These are phyloP conservation scores for Blastobotrys parvus DNA, from an alignment of 805 yeast genomes.

Conservation along the genomic window DNA sequence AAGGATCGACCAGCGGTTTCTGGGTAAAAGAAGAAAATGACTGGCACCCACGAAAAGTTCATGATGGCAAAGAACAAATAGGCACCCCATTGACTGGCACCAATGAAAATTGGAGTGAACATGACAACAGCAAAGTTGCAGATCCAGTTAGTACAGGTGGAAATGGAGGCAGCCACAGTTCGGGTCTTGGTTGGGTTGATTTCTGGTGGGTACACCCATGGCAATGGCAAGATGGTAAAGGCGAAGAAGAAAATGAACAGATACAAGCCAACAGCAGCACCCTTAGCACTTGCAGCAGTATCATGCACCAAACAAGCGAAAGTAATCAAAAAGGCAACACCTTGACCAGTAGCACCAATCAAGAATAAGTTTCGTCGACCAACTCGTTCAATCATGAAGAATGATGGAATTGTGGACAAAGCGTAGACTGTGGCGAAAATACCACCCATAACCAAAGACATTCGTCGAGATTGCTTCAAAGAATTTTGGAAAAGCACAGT, in stretches of 20 bases:
- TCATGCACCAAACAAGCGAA: constrained; percentile 17
- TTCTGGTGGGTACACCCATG: constrained; percentile 22
- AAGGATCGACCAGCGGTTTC: constrained; percentile 70
- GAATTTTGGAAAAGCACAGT: constrained; percentile 18
- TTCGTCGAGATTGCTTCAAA: constrained; percentile 10
- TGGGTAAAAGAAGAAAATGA: constrained; percentile 61
- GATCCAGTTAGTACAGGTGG: constrained; percentile 61
- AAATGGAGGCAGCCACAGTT: constrained; percentile 43
- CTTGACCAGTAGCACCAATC: constrained; percentile 44
- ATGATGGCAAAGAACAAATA: constrained; percentile 62
- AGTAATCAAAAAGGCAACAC: constrained; percentile 23
- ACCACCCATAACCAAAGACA: constrained; percentile 19
- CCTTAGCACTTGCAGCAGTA: constrained; percentile 14
- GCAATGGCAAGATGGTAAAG: constrained; percentile 18
- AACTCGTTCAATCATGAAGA: constrained; percentile 30
- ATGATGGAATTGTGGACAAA: constrained; percentile 25
- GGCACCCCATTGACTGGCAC: constrained; percentile 45
- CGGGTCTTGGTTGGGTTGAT: constrained; percentile 19
- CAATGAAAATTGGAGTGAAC: constrained; percentile 52
- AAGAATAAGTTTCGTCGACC: constrained; percentile 61
- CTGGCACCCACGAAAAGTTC: constrained; percentile 51
- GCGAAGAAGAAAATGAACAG: constrained; percentile 20
- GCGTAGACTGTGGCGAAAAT: constrained; percentile 19
- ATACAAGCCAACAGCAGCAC: constrained; percentile 20
- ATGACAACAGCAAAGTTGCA: constrained; percentile 58